Conservation (phyloP, 345 rosid genomes). For the Boechera divaricarpa region DNA sequence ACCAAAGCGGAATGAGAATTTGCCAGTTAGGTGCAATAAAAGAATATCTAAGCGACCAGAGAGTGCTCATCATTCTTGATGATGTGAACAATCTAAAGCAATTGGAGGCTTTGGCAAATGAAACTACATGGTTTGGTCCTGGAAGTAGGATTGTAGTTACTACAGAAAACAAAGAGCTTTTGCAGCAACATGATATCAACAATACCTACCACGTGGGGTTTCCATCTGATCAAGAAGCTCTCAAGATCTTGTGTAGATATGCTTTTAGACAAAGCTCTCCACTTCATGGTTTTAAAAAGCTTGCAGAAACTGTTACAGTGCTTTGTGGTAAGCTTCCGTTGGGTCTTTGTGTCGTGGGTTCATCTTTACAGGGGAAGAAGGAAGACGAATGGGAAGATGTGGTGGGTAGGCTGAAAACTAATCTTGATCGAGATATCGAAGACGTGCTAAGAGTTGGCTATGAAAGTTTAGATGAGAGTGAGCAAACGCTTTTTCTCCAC, state of each 20-base stretch:
- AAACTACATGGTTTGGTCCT: not conserved
- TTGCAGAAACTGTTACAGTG: not conserved
- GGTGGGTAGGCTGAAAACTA: not conserved
- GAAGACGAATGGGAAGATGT: not conserved
- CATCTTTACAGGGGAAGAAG: not conserved
- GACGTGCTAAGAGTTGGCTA: conserved; percentile 34
- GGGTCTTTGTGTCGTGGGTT: conserved; percentile 21
- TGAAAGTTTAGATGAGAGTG: conserved; percentile 21
- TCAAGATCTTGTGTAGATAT: not conserved
- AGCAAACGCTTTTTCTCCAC: conserved; percentile 36
- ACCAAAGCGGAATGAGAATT: not conserved
- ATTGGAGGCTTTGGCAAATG: not conserved
- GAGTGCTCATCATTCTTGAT: conserved; percentile 32
- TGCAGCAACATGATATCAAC: not conserved
- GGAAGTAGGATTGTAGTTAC: conserved; percentile 9
- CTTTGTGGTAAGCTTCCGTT: not conserved
- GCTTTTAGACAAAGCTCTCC: not conserved
- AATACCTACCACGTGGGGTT: not conserved
- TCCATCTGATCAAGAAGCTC: not conserved
- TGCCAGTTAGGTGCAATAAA: not conserved
- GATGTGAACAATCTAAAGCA: not conserved
- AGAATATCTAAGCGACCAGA: not conserved
- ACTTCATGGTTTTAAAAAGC: not conserved
- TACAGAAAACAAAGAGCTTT: not conserved
- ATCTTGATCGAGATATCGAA: not conserved